phyloP scores from a whole-genome alignment of 805 yeast species.

The Kregervanrija pseudodelftensis region DNA sequence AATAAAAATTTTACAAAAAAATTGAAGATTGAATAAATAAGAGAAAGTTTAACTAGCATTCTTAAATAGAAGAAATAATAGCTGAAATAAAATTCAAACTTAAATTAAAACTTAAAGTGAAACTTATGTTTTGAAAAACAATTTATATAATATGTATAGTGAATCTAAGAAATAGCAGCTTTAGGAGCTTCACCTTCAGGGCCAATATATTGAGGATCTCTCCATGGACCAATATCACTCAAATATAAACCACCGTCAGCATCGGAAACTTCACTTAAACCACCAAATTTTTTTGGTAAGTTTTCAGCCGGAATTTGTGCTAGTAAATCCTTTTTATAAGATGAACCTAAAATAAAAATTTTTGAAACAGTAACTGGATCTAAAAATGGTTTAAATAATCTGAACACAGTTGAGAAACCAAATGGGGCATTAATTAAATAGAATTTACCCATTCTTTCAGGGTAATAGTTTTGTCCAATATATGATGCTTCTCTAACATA shows the following conservation, averaged over 20 bases:
- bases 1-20: not conserved
- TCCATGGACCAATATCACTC: constrained; percentile 96
- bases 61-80: not conserved
- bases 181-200: constrained; percentile 93
- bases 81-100: not conserved
- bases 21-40: not conserved
- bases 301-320: constrained; percentile 92
- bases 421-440: constrained; percentile 95
- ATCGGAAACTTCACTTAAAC: constrained; percentile 57
- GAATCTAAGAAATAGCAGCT: constrained; percentile 18
- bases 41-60: not conserved
- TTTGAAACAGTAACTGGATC: constrained; percentile 97
- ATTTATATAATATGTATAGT: no score
- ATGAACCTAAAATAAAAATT: constrained; percentile 77
- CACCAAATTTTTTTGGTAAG: constrained; percentile 89
- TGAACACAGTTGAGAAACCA: constrained; percentile 93
- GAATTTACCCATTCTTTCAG: constrained; percentile 98
- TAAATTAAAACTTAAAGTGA: not conserved
- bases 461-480: constrained; percentile 95
- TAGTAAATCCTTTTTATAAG: constrained; percentile 73
- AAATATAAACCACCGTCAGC: constrained; percentile 76
- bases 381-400: constrained; percentile 83
- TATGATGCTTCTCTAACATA: constrained; percentile 90
- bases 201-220: constrained; percentile 80
- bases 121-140: no score